These are phyloP conservation scores for Malassezia obtusa DNA, from an alignment of 1,284 basidiomycete genomes.

Conservation along the genomic window DNA sequence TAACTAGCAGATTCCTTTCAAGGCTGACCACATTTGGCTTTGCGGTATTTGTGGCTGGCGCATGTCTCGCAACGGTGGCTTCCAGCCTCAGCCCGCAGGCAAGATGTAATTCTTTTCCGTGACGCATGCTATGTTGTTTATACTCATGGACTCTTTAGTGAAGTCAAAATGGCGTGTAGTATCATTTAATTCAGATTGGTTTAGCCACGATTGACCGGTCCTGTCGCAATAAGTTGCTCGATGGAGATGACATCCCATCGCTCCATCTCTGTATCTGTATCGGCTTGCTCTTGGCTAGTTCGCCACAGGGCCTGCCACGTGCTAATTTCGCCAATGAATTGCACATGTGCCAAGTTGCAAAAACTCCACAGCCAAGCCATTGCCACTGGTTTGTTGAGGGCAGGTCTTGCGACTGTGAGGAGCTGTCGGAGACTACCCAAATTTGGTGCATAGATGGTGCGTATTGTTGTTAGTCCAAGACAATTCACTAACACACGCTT, in stretches of 20 bases:
- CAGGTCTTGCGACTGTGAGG: too few species aligned
- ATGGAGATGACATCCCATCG: too few species aligned
- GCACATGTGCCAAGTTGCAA: not conserved
- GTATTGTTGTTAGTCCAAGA: too few species aligned
- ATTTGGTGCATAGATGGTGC: too few species aligned
- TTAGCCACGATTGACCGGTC: too few species aligned
- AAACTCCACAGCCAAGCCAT: not conserved
- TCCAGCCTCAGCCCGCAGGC: conserved; percentile 25
- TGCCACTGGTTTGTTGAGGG: not conserved
- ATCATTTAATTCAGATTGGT: too few species aligned
- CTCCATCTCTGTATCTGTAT: too few species aligned
- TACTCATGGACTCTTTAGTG: not conserved
- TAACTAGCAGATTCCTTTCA: conserved; percentile 26
- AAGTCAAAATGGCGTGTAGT: not conserved
- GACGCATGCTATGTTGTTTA: not conserved
- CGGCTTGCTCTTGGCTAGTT: too few species aligned
- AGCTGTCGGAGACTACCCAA: too few species aligned
- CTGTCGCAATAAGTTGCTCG: too few species aligned
- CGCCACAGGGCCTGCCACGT: too few species aligned
- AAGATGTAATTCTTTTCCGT: not conserved
- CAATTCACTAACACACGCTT: not conserved
- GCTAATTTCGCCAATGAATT: not conserved
- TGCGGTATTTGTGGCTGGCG: conserved; percentile 47
- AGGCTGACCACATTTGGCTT: conserved; percentile 32
- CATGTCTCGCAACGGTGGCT: conserved; percentile 27